Evolutionary conservation across 768 basidiomycete genomes (phyloP).

Genomic region (Saitozyma podzolica): DNA sequence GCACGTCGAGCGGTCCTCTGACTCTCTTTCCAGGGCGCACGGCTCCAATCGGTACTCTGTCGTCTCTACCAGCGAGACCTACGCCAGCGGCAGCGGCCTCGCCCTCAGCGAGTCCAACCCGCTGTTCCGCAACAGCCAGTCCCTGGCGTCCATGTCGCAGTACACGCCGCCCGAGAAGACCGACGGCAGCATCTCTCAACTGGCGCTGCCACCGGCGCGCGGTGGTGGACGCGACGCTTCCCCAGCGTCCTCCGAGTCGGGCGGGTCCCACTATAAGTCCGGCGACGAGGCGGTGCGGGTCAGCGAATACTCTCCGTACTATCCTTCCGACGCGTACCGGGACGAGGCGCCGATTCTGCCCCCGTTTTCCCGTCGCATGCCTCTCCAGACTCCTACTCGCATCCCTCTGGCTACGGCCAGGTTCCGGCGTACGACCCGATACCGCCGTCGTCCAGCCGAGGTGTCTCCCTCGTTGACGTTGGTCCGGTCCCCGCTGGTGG

Average conservation of each 20-base stretch:
- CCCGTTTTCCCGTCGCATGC: constrained; percentile 48
- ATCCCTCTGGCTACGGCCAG: constrained; percentile 42
- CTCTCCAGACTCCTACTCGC: constrained; percentile 45
- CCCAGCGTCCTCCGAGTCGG: constrained; percentile 47
- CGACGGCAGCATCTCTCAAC: constrained; percentile 62
- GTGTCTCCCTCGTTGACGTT: constrained; percentile 75
- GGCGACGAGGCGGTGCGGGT: constrained; percentile 3
- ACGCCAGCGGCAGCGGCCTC: constrained; percentile 43
- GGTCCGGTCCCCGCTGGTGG: constrained; percentile 72
- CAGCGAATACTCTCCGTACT: constrained; percentile 18
- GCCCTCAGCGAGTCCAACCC: constrained; percentile 37
- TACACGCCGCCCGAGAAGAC: constrained; percentile 57
- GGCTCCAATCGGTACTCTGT: constrained; percentile 66
- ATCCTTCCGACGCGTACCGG: constrained; percentile 22
- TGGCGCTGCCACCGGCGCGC: constrained; percentile 38
- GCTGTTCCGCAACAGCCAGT: constrained; percentile 42
- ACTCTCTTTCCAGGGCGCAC: constrained; percentile 28
- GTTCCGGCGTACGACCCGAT: constrained; percentile 11
- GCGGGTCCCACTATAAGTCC: constrained; percentile 20
- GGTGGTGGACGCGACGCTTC: constrained; percentile 45
- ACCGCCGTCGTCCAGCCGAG: constrained; percentile 58
- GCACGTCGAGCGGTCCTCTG: neutral
- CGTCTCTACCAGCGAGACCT: constrained; percentile 74
- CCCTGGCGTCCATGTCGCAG: constrained; percentile 43
- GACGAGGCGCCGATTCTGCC: constrained; percentile 41